Conservation (phyloP, 768 basidiomycete genomes). For the Boletus fagicola region DNA sequence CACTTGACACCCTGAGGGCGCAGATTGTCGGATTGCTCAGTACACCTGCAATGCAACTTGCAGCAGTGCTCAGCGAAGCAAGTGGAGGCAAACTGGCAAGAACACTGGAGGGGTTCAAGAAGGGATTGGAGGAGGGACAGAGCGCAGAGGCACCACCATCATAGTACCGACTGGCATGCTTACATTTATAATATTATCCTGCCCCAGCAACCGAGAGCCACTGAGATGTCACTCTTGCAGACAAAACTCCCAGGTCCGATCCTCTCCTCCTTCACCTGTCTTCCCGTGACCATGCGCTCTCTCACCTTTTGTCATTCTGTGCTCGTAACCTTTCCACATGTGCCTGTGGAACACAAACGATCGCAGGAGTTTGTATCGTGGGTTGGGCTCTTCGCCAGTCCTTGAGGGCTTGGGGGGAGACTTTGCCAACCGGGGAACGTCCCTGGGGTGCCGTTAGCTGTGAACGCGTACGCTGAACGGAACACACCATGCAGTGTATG, state of each 20-base stretch:
- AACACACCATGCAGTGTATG: constrained; percentile 83
- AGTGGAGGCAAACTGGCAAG: constrained; percentile 66
- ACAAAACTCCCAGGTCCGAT: constrained; percentile 90
- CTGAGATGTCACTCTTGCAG: constrained; percentile 27
- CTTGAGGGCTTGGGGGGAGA: constrained; percentile 57
- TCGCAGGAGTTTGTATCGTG: constrained; percentile 65
- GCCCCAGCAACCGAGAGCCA: background rate
- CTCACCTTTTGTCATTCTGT: constrained; percentile 93
- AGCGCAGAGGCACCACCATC: constrained; percentile 17
- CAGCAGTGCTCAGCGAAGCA: constrained; percentile 66
- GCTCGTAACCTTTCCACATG: constrained; percentile 82
- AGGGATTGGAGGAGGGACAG: constrained; percentile 56
- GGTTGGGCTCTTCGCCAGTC: constrained; percentile 51
- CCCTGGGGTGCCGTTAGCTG: constrained; percentile 44
- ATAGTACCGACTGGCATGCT: constrained; percentile 16
- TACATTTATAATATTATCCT: constrained; percentile 8
- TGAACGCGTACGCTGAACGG: constrained; percentile 7
- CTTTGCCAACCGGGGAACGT: constrained; percentile 73
- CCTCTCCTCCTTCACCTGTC: constrained; percentile 73
- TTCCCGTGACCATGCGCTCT: constrained; percentile 60
- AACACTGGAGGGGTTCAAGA: constrained; percentile 73
- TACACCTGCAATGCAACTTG: constrained; percentile 69
- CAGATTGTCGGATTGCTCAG: constrained; percentile 86
- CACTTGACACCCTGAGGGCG: constrained; percentile 70
- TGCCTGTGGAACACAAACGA: constrained; percentile 76